A percentile compares a stretch with the other conserved stretches of the same genome.
These are phyloP conservation scores for Thielaviopsis populi DNA, from an alignment of 2,329 filamentous ascomycete species.

Conservation along the genomic window DNA sequence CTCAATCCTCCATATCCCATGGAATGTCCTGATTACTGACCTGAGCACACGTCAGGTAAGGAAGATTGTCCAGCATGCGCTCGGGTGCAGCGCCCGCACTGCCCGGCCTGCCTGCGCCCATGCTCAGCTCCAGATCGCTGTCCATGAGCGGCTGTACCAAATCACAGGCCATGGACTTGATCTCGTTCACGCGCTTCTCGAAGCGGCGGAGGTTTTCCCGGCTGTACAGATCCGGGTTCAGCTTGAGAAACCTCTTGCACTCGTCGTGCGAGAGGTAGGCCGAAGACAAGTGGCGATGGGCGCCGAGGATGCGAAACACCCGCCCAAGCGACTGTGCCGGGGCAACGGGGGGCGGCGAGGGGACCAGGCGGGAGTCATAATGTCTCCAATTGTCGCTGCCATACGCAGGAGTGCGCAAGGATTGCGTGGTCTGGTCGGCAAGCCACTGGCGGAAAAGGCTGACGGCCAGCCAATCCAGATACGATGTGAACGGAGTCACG, in stretches of 20 bases:
- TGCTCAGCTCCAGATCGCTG: conserved; percentile 68
- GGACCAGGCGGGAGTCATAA: conserved; percentile 20
- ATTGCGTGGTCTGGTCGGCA: conserved; percentile 71
- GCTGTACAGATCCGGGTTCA: conserved; percentile 67
- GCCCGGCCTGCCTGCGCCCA: conserved; percentile 31
- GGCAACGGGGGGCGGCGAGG: conserved; percentile 20
- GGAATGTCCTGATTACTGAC: conserved; percentile 36
- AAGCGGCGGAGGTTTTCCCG: conserved; percentile 76
- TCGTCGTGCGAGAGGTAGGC: conserved; percentile 72
- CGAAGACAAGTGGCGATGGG: conserved; percentile 31
- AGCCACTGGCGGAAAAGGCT: conserved; percentile 86
- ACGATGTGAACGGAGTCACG: conserved; percentile 62
- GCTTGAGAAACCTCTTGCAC: conserved; percentile 76
- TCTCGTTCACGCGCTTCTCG: conserved; percentile 74
- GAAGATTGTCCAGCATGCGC: conserved; percentile 29
- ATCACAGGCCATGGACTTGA: conserved; percentile 71
- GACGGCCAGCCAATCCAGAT: conserved; percentile 79
- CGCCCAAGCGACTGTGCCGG: conserved; percentile 40
- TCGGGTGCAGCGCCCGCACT: conserved; percentile 23
- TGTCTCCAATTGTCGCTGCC: not conserved
- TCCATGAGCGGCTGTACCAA: conserved; percentile 74
- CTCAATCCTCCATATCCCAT: conserved; percentile 28
- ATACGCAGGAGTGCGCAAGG: conserved; percentile 22
- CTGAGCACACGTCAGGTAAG: conserved; percentile 37
- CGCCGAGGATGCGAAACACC: conserved; percentile 64